Conservation (phyloP, 345 rosid genomes). For the Populus pruinosa region DNA sequence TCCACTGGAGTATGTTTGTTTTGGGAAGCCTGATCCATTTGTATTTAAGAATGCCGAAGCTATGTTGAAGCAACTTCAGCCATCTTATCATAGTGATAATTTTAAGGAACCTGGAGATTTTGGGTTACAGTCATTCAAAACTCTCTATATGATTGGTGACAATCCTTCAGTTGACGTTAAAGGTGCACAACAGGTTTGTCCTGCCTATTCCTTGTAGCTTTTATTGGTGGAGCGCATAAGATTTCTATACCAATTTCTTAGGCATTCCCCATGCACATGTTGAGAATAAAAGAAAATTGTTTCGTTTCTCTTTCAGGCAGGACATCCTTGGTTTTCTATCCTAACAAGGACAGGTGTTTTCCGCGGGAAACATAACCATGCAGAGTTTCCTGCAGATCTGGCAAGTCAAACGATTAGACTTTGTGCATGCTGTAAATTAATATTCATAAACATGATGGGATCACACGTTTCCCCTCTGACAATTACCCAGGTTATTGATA, state of each 20-base stretch:
- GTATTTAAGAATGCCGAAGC: slow-evolving; percentile 45
- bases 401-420: slow-evolving; percentile 22
- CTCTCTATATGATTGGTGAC: slow-evolving; percentile 48
- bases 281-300: background rate
- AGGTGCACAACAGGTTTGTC: slow-evolving; percentile 35
- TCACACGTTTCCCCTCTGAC: background rate
- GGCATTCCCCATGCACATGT: background rate
- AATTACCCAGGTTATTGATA: background rate
- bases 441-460: too few species aligned
- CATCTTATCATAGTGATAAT: slow-evolving; percentile 2
- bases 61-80: slow-evolving; percentile 28
- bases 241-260: background rate
- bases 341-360: slow-evolving; percentile 48
- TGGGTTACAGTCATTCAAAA: slow-evolving; percentile 21
- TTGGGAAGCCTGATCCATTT: slow-evolving; percentile 47
- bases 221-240: background rate
- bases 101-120: slow-evolving; percentile 10
- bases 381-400: slow-evolving; percentile 42
- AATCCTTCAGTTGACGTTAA: slow-evolving; percentile 47
- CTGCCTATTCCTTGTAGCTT: background rate
- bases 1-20: slow-evolving; percentile 31
- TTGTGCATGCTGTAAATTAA: background rate
- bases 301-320: slow-evolving; percentile 30
- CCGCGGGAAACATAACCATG: slow-evolving; percentile 30
- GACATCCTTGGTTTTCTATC: slow-evolving; percentile 50